A percentile compares a stretch with the other conserved stretches of the same genome.
phyloP scores from a whole-genome alignment of 2,329 filamentous ascomycete species.

The Diaporthe helianthi region DNA sequence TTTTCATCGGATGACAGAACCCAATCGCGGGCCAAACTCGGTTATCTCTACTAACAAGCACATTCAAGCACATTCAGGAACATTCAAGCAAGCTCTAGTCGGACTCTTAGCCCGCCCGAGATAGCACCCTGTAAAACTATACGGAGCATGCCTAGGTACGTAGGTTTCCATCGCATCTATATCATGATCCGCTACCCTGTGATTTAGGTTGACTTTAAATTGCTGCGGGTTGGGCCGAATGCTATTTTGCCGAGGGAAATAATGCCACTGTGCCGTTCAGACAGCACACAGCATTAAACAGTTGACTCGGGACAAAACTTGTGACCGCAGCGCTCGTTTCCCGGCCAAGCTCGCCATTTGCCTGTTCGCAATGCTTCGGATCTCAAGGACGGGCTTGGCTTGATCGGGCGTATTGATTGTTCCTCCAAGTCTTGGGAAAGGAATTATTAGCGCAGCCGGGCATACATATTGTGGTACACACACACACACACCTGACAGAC shows the following conservation, averaged over 20 bases:
- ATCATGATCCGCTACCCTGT: neutral
- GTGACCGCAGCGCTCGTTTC: neutral
- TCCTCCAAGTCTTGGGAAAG: neutral
- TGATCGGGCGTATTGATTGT: neutral
- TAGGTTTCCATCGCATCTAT: neutral
- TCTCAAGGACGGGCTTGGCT: neutral
- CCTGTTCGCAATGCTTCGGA: neutral
- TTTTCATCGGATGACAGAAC: neutral
- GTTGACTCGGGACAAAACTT: neutral
- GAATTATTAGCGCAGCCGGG: constrained; percentile 1
- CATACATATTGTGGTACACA: no score
- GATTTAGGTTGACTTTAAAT: neutral
- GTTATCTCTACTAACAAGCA: no score
- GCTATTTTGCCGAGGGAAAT: constrained; percentile 5
- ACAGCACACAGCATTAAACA: neutral
- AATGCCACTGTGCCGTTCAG: neutral
- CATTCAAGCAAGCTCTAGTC: neutral
- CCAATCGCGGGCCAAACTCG: neutral
- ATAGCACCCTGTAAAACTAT: neutral
- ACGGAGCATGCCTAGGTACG: no score
- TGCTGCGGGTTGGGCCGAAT: neutral
- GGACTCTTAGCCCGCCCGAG: constrained; percentile 4
- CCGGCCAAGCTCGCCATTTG: neutral
- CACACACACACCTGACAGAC: neutral
- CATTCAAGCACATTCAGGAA: neutral